Conservation (phyloP, 2,329 filamentous ascomycete genomes). For the Karstenula rhodostoma region DNA sequence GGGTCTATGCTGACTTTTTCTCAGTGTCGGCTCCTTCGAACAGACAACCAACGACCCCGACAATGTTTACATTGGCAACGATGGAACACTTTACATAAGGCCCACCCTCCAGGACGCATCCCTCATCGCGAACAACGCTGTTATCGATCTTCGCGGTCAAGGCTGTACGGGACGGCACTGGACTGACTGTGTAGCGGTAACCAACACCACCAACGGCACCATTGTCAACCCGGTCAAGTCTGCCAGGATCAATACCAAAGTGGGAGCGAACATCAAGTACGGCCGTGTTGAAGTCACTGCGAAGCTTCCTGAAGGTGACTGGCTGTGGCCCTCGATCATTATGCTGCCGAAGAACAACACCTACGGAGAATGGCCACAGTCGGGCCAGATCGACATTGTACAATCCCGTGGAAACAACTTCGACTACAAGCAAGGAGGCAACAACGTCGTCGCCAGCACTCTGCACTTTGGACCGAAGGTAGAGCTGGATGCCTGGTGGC, state of each 20-base stretch:
- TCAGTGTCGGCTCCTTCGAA: slow-evolving; percentile 81
- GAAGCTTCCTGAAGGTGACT: slow-evolving; percentile 78
- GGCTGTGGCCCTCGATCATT: slow-evolving; percentile 94
- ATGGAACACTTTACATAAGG: slow-evolving; percentile 76
- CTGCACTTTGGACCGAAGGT: slow-evolving; percentile 82
- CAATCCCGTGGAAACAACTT: slow-evolving; percentile 85
- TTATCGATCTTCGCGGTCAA: slow-evolving; percentile 72
- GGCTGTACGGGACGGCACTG: slow-evolving; percentile 72
- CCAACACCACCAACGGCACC: slow-evolving; percentile 79
- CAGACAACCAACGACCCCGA: slow-evolving; percentile 75
- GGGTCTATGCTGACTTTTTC: slow-evolving; percentile 29
- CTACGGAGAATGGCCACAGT: slow-evolving; percentile 80
- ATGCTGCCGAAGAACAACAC: slow-evolving; percentile 78
- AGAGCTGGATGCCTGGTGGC: slow-evolving; percentile 81
- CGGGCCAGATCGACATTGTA: slow-evolving; percentile 84
- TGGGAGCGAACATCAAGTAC: slow-evolving; percentile 76
- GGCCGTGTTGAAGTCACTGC: slow-evolving; percentile 83
- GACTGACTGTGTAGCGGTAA: slow-evolving; percentile 71
- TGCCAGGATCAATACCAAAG: slow-evolving; percentile 78
- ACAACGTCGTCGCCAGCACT: slow-evolving; percentile 80
- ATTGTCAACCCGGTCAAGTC: slow-evolving; percentile 81
- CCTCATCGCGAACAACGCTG: slow-evolving; percentile 70
- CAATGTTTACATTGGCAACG: slow-evolving; percentile 73
- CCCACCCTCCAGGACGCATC: slow-evolving; percentile 77
- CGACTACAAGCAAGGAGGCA: slow-evolving; percentile 77